phyloP scores from a whole-genome alignment of 768 basidiomycete species.

The Tulasnella sp. region DNA sequence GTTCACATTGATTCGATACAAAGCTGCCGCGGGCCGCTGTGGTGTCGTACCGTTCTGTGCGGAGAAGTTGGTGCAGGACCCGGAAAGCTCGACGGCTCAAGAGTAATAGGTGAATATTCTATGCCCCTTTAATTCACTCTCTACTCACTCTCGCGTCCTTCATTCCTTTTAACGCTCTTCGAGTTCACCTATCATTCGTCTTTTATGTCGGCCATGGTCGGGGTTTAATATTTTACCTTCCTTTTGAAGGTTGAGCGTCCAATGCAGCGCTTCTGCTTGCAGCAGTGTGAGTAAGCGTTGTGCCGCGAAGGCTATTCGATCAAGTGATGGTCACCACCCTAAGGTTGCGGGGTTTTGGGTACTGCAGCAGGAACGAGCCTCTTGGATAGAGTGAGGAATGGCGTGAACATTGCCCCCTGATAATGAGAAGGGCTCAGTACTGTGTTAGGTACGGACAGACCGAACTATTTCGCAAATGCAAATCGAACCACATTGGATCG shows the following conservation, averaged over 20 bases:
- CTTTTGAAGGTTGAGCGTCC: slow-evolving; percentile 75
- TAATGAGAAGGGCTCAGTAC: not conserved
- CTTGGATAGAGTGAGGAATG: not conserved
- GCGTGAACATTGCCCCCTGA: not conserved
- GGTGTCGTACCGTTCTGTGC: not conserved
- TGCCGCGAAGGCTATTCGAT: slow-evolving; percentile 39
- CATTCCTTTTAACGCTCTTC: too few relatives aligned
- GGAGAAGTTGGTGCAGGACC: not conserved
- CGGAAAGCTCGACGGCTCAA: not conserved
- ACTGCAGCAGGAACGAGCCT: not conserved
- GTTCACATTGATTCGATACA: not conserved
- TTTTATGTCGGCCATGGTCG: too few relatives aligned
- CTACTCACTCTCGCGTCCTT: too few relatives aligned
- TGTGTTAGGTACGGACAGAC: not conserved
- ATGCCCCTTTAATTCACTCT: too few relatives aligned
- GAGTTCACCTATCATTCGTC: too few relatives aligned
- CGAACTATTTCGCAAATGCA: not conserved
- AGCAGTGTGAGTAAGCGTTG: slow-evolving; percentile 42
- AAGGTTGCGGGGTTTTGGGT: not conserved
- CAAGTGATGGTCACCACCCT: slow-evolving; percentile 47
- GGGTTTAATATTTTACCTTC: too few relatives aligned
- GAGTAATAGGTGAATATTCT: too few relatives aligned
- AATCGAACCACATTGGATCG: not conserved
- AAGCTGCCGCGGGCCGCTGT: not conserved
- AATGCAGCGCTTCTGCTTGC: slow-evolving; percentile 37